Base-by-base conservation (phyloP, 1,284 basidiomycete species). In the Rhodotorula sp. region DNA sequence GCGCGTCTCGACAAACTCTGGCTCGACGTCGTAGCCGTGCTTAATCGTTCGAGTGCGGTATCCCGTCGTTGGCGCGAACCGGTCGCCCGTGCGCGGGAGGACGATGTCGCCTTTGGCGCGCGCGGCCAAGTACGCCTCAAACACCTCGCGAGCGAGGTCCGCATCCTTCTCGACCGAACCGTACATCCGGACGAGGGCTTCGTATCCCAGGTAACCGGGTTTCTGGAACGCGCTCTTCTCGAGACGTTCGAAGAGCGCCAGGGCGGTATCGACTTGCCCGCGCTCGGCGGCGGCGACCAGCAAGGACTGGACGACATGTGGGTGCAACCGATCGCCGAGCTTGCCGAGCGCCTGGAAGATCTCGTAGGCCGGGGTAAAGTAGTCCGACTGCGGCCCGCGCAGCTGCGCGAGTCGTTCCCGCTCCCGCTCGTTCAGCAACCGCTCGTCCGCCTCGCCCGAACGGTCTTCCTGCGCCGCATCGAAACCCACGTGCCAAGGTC, bases 321-420 rank as follows among this genome's bases (percentile, higher is more conserved):
- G 74, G 60, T 69, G 73, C 46, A 67, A 70, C 48, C 68, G 65
- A 71, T 58, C 81, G 81, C 58, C 83, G 74, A 78, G 56, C 85
- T 77, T 29, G 83, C 77, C 63, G 85, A 83, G 62, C 86, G 87
- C 86, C 58, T 89, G 85, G 81, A 91, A 95, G 63, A 93, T 83
- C 43, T 87, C 85, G 81, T 92, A 83, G 0, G 91, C 91, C 0
- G 87, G 86, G 0, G 82, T 79, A 72, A 92, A 89, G 76, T 91
- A 92, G 77, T 87, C 86, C 81, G 93, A 92, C 58, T 83, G 64
- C 43, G 63, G 15, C 16, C 39, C 78, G 34, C 83, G 82, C 20
- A 91, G 83, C 2, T 78, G 68, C 0, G 80, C 79, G 60, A 71
- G 59, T 21, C 64, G 65, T 58, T 70, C 63, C 31, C 39, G 67